Percentiles rank a stretch among this genome's conserved stretches.
phyloP scores from a whole-genome alignment of 306 rosid genomes.

The Vigna hirtella region DNA sequence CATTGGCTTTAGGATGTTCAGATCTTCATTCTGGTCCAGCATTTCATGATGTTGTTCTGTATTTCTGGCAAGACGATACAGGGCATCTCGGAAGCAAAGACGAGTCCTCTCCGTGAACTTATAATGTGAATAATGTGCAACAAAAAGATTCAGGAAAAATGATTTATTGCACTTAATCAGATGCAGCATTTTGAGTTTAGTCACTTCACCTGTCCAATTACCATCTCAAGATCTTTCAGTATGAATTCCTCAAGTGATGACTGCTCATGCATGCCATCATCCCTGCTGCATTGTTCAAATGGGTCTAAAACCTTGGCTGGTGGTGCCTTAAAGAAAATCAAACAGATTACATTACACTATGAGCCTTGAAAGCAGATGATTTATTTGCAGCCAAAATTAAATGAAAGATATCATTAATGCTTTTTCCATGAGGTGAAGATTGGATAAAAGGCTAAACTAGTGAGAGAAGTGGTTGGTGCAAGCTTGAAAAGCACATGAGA shows the following conservation, averaged over 20 bases:
- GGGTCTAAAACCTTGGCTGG: constrained; percentile 27
- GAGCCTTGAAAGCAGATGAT: constrained; percentile 10
- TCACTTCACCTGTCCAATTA: constrained; percentile 57
- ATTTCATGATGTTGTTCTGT: constrained; percentile 42
- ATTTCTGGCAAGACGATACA: constrained; percentile 67
- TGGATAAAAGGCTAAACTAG: background rate
- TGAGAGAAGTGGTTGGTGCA: constrained; percentile 3
- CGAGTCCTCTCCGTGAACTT: constrained; percentile 64
- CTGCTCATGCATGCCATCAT: constrained; percentile 30
- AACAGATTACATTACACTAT: constrained; percentile 3
- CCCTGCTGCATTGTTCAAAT: constrained; percentile 39
- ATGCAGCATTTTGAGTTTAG: background rate
- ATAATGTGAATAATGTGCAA: background rate
- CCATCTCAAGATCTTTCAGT: constrained; percentile 61
- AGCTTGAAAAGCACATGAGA: background rate
- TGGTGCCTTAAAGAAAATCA: constrained; percentile 35
- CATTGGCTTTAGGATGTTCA: constrained; percentile 11
- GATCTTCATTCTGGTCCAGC: constrained; percentile 39
- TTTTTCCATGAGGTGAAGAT: background rate
- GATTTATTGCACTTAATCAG: background rate
- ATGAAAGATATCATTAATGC: background rate
- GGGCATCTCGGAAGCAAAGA: constrained; percentile 65
- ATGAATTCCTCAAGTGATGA: constrained; percentile 54
- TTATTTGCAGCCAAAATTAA: background rate
- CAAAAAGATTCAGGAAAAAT: constrained; percentile 33